Evolutionary conservation across 2,329 filamentous ascomycete genomes (phyloP).

Genomic region (Diplodia intermedia): DNA sequence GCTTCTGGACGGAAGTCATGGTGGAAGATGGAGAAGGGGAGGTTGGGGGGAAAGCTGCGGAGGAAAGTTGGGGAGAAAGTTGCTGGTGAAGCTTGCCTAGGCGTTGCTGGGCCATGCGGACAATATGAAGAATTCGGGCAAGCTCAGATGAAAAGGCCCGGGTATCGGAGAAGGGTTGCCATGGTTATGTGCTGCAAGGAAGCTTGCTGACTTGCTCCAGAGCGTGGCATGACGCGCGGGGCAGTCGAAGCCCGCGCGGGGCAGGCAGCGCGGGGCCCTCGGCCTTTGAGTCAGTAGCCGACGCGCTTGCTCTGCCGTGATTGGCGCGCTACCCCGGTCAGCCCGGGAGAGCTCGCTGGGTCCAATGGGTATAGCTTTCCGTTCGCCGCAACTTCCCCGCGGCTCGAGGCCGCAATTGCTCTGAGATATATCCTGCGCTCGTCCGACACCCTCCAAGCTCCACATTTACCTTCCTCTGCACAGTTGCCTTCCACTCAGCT

Average conservation of each 20-base stretch:
- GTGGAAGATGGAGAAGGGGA: conserved; percentile 26
- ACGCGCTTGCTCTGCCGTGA: conserved; percentile 11
- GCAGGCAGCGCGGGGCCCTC: conserved; percentile 23
- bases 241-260: conserved; percentile 11
- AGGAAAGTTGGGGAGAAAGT: conserved; percentile 12
- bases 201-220: not conserved
- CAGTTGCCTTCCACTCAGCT: not conserved
- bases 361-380: conserved; percentile 31
- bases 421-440: not conserved
- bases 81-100: conserved; percentile 9
- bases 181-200: not conserved
- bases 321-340: conserved; percentile 8
- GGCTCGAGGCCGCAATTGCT: conserved; percentile 4
- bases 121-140: conserved; percentile 17
- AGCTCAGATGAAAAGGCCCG: conserved; percentile 9
- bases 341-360: conserved; percentile 4
- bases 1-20: conserved; percentile 49
- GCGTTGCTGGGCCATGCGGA: conserved; percentile 27
- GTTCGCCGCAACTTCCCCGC: conserved; percentile 15
- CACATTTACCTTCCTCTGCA: not conserved
- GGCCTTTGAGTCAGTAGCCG: conserved; percentile 32
- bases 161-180: conserved; percentile 21
- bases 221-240: conserved; percentile 19
- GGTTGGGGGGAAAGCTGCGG: conserved; percentile 38
- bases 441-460: not conserved